Conservation (phyloP, 2,329 filamentous ascomycete genomes). For the Pestalotiopsis sp. region DNA sequence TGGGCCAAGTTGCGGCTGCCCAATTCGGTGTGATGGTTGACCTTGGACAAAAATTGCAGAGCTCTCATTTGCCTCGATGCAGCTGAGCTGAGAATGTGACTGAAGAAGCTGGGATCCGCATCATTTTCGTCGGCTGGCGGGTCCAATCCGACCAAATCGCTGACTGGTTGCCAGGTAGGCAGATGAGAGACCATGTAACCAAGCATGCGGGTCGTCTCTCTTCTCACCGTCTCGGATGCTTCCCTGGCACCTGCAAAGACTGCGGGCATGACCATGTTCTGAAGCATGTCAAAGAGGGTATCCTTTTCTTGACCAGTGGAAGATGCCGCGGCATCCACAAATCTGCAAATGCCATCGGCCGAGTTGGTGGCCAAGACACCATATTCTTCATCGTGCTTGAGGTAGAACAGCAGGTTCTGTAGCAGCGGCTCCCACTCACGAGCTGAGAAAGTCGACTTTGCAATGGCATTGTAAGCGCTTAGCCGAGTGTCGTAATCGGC, state of each 20-base stretch:
- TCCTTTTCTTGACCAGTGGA: slow-evolving; percentile 43
- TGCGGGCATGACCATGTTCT: slow-evolving; percentile 70
- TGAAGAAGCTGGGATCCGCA: slow-evolving; percentile 77
- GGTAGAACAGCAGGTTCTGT: slow-evolving; percentile 87
- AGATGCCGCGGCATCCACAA: slow-evolving; percentile 67
- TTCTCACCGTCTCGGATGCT: slow-evolving; percentile 78
- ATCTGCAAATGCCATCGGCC: slow-evolving; percentile 76
- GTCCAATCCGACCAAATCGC: slow-evolving; percentile 74
- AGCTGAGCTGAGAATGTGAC: slow-evolving; percentile 88
- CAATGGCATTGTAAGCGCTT: slow-evolving; percentile 74
- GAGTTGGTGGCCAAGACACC: slow-evolving; percentile 81
- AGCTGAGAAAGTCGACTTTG: slow-evolving; percentile 61
- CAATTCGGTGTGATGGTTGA: slow-evolving; percentile 66
- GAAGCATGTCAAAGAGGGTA: slow-evolving; percentile 62
- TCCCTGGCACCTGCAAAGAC: slow-evolving; percentile 78
- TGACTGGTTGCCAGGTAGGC: slow-evolving; percentile 69
- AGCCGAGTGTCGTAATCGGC: slow-evolving; percentile 86
- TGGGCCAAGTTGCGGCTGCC: slow-evolving; percentile 79
- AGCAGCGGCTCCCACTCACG: slow-evolving; percentile 86
- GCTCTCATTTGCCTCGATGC: slow-evolving; percentile 84
- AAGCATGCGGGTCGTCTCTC: slow-evolving; percentile 80
- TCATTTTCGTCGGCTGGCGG: slow-evolving; percentile 64
- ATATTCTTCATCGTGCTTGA: slow-evolving; percentile 85
- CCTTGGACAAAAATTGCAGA: slow-evolving; percentile 73
- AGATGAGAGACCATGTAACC: slow-evolving; percentile 76